Evolutionary conservation across 179 eudicot genomes (phyloP), one percentile per base, ranked within the genome.

Genomic region (Corrigiola litoralis): DNA sequence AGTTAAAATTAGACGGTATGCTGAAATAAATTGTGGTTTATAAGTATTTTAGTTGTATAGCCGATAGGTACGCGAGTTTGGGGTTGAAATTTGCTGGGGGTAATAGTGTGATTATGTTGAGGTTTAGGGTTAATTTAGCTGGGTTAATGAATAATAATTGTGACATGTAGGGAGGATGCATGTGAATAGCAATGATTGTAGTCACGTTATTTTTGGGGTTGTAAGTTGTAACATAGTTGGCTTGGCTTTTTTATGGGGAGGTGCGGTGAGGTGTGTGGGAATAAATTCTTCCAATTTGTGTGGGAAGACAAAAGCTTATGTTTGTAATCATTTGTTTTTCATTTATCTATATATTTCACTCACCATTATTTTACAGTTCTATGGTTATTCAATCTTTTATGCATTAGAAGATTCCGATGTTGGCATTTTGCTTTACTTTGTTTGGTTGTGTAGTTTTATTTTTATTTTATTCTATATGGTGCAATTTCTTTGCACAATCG

Each of bases 191-290:
- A 69, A 65, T 75, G 24, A 75, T 75, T 75, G 73, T 75, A 20
- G 34, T 70, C 75, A 65, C 79, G 75, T 75, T 75, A 56, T 70
- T 74, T 74, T 74, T 74, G 14, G 9, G 53, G 66, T 65, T 58
- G 70, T 36, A 48, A 28, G 9, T 13, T 40, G 24, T 12, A 11
- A 14, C 40, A 25, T 25, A n/a, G n/a, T n/a, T 41, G 41, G 34
- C 2, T 21, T 33, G 18, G 12, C 37, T 57, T 13, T 37, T 27
- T 42, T 41, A 33, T 13, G 27, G 9, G 29, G 8, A 5, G 17
- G 54, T 9, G 13, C 0, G 34, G 36, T 44, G 41, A 24, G 48
- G 65, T 7, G 38, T 0, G 40, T 12, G 31, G 27, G 69, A 63
- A 56, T 55, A 40, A 71, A 34, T 56, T 63, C 33, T 63, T 51